These are phyloP conservation scores for Saccharomyces hybrid DNA, from an alignment of 1,139 yeast species.

Conservation along the genomic window DNA sequence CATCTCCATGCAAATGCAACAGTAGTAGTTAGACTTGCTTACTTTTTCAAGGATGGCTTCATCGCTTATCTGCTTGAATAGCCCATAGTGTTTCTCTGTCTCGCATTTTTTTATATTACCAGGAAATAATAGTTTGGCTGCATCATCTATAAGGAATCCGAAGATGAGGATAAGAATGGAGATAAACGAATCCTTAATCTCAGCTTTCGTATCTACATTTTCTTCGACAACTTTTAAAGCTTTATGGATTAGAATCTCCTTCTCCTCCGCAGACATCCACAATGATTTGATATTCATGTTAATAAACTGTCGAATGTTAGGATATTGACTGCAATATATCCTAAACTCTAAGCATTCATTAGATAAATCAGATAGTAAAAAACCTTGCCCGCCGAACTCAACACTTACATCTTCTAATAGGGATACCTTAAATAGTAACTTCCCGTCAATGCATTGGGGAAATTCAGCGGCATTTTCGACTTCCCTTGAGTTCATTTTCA, in stretches of 20 bases:
- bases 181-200: conserved; percentile 32
- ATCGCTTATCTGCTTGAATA: conserved; percentile 20
- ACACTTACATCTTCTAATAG: conserved; percentile 7
- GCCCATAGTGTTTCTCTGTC: conserved; percentile 14
- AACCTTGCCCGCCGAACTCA: conserved; percentile 6
- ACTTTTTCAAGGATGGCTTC: conserved; percentile 33
- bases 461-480: conserved; percentile 2
- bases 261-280: conserved; percentile 28
- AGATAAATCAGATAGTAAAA: conserved; percentile 12
- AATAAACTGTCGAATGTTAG: conserved; percentile 31
- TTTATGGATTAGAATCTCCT: conserved; percentile 17
- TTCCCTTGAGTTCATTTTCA: conserved; percentile 18
- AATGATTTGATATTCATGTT: conserved; percentile 21
- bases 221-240: conserved; percentile 26
- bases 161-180: conserved; percentile 40
- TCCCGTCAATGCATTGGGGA: conserved; percentile 12
- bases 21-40: conserved; percentile 38
- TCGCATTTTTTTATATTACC: conserved; percentile 14
- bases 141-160: conserved; percentile 37
- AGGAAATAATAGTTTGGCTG: conserved; percentile 23
- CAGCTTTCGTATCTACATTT: conserved; percentile 35
- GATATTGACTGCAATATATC: conserved; percentile 21
- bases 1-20: conserved; percentile 54
- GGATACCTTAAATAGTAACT: conserved; percentile 13
- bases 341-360: conserved; percentile 20